These are phyloP conservation scores for Xylaria sp. DNA, from an alignment of 2,329 filamentous ascomycete species.

Conservation along the genomic window DNA sequence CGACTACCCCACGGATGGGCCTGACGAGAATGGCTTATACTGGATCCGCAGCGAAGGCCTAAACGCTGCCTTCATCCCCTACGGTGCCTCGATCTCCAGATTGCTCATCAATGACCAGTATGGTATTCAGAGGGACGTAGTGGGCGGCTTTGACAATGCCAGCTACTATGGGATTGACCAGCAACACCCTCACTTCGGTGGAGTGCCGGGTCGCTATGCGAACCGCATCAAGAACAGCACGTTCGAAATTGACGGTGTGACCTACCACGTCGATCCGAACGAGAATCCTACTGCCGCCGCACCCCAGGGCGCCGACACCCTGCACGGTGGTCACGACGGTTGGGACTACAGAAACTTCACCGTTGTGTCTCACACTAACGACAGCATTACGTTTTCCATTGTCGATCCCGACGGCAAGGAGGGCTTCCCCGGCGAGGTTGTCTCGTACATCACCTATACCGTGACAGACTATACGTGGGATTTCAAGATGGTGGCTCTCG, in stretches of 20 bases:
- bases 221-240: conserved; percentile 84
- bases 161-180: conserved; percentile 72
- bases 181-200: conserved; percentile 76
- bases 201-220: conserved; percentile 80
- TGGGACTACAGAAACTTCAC: conserved; percentile 85
- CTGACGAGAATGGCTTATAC: conserved; percentile 74
- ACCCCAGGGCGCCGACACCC: conserved; percentile 68
- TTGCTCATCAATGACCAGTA: conserved; percentile 75
- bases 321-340: conserved; percentile 76
- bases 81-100: conserved; percentile 78
- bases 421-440: conserved; percentile 82
- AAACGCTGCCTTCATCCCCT: conserved; percentile 75
- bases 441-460: conserved; percentile 79
- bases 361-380: conserved; percentile 72
- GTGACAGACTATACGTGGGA: conserved; percentile 74
- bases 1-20: conserved; percentile 48
- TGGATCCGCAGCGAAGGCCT: conserved; percentile 75
- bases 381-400: conserved; percentile 79
- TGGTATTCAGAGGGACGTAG: conserved; percentile 74
- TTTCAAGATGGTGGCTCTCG: conserved; percentile 75
- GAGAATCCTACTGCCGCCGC: conserved; percentile 65
- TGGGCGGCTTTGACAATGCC: conserved; percentile 81
- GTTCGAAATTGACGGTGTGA: conserved; percentile 72
- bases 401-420: conserved; percentile 77
- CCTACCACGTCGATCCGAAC: conserved; percentile 70